These are phyloP conservation scores for Kalanchoe fedtschenkoi DNA, from an alignment of 164 flowering plant species.

Conservation along the genomic window DNA sequence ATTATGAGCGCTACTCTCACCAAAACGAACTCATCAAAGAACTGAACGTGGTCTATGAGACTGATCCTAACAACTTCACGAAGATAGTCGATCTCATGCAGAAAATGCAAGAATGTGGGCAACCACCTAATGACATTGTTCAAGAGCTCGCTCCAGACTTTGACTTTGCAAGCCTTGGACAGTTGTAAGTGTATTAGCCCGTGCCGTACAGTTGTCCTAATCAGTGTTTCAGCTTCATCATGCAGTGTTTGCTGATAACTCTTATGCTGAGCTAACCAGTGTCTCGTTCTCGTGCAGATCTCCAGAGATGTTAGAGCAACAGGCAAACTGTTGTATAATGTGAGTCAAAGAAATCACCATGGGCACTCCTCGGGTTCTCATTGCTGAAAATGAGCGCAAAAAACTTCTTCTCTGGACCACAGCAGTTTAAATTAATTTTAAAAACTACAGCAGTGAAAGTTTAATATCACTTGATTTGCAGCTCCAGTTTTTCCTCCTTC, in stretches of 20 bases:
- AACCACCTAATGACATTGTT: slow-evolving; percentile 91
- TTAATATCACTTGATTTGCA: too few species aligned
- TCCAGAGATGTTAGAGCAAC: slow-evolving; percentile 58
- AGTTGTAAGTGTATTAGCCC: slow-evolving; percentile 53
- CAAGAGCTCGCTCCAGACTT: slow-evolving; percentile 89
- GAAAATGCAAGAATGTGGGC: slow-evolving; percentile 99
- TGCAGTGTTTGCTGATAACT: too few species aligned
- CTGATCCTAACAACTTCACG: slow-evolving; percentile 61
- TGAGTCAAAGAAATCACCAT: slow-evolving; percentile 18
- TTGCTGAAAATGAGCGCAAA: not conserved
- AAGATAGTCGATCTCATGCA: slow-evolving; percentile 95
- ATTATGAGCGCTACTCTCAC: slow-evolving; percentile 52
- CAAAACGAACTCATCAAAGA: slow-evolving; percentile 64
- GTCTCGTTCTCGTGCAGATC: slow-evolving; percentile 37
- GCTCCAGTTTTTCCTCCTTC: too few species aligned
- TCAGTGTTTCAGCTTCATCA: not conserved
- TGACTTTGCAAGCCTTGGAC: slow-evolving; percentile 70
- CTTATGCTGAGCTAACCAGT: not conserved
- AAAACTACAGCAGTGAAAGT: not conserved
- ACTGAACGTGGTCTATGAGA: slow-evolving; percentile 69
- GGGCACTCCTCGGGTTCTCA: not conserved
- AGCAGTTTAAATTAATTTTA: not conserved
- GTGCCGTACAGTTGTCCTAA: not conserved
- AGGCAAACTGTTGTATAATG: slow-evolving; percentile 67
- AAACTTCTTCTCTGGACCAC: not conserved